These are phyloP conservation scores for Apiospora arundinis DNA, from an alignment of 2,329 filamentous ascomycete genomes.

Conservation along the genomic window DNA sequence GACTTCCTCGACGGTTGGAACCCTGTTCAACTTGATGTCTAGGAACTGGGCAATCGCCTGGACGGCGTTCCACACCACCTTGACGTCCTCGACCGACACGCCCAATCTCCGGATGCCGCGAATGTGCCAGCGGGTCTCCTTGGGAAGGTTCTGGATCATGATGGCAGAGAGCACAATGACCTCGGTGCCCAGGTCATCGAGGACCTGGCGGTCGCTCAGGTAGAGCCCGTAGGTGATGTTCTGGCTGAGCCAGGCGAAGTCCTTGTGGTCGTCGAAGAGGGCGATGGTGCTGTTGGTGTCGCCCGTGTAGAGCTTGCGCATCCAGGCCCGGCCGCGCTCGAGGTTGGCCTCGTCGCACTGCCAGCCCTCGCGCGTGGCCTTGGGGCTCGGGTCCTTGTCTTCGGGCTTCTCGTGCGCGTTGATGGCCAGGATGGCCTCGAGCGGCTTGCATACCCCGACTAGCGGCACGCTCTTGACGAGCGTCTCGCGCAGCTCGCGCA, in stretches of 20 bases:
- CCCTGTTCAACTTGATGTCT: constrained; percentile 32
- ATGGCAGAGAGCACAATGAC: constrained; percentile 60
- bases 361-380: constrained; percentile 53
- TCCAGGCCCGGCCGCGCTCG: constrained; percentile 59
- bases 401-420: constrained; percentile 54
- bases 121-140: constrained; percentile 62
- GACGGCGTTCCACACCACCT: constrained; percentile 37
- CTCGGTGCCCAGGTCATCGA: constrained; percentile 61
- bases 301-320: constrained; percentile 60
- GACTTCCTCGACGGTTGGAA: constrained; percentile 38
- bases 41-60: constrained; percentile 32
- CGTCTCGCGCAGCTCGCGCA: constrained; percentile 61
- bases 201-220: constrained; percentile 60
- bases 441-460: constrained; percentile 67
- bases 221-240: constrained; percentile 66
- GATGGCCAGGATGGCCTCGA: constrained; percentile 66
- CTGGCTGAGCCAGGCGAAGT: constrained; percentile 56
- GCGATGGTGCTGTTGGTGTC: constrained; percentile 47
- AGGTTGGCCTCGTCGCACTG: constrained; percentile 61
- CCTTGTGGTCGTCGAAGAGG: constrained; percentile 45
- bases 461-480: constrained; percentile 64
- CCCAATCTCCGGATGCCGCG: constrained; percentile 55
- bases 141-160: constrained; percentile 62
- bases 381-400: constrained; percentile 59
- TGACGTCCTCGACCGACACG: constrained; percentile 50